Percentiles rank a stretch among this genome's conserved stretches.
phyloP scores from a whole-genome alignment of 2,329 filamentous ascomycete genomes.

The Colletotrichum plurivorum region DNA sequence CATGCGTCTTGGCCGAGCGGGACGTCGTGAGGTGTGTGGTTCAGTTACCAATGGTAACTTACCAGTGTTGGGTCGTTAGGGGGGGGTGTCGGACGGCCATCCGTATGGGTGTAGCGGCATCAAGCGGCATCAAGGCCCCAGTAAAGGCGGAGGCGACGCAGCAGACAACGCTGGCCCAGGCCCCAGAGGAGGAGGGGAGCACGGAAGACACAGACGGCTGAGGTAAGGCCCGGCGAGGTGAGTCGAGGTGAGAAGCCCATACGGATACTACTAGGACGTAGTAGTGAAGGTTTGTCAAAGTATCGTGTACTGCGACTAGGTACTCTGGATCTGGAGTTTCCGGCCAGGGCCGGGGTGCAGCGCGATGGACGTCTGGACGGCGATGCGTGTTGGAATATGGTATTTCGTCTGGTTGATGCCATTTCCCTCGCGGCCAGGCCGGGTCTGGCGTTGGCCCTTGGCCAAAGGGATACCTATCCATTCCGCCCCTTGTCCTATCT shows the following conservation, averaged over 20 bases:
- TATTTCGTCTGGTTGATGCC: slow-evolving; percentile 40
- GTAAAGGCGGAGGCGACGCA: slow-evolving; percentile 35
- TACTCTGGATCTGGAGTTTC: neutral
- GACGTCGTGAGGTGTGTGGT: slow-evolving; percentile 22
- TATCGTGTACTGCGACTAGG: slow-evolving; percentile 13
- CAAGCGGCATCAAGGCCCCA: slow-evolving; percentile 31
- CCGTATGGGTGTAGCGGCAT: slow-evolving; percentile 39
- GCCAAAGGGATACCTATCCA: slow-evolving; percentile 1
- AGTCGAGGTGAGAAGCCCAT: slow-evolving; percentile 14
- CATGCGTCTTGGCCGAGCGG: slow-evolving; percentile 38
- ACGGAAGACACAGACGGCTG: slow-evolving; percentile 1
- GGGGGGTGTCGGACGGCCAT: slow-evolving; percentile 37
- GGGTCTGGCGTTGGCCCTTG: slow-evolving; percentile 26
- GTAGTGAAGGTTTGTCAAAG: slow-evolving; percentile 10
- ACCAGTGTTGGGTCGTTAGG: neutral
- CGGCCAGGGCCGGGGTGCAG: slow-evolving; percentile 10
- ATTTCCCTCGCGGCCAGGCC: slow-evolving; percentile 28
- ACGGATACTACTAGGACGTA: too few relatives aligned
- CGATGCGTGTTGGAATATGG: slow-evolving; percentile 21
- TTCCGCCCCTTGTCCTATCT: slow-evolving; percentile 23
- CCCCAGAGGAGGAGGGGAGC: neutral
- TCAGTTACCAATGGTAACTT: too few relatives aligned
- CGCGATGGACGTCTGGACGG: slow-evolving; percentile 23
- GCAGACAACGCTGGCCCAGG: slow-evolving; percentile 13
- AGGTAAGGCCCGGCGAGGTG: slow-evolving; percentile 15